Evolutionary conservation across 2,329 filamentous ascomycete genomes (phyloP).

Genomic region (Capronia epimyces): DNA sequence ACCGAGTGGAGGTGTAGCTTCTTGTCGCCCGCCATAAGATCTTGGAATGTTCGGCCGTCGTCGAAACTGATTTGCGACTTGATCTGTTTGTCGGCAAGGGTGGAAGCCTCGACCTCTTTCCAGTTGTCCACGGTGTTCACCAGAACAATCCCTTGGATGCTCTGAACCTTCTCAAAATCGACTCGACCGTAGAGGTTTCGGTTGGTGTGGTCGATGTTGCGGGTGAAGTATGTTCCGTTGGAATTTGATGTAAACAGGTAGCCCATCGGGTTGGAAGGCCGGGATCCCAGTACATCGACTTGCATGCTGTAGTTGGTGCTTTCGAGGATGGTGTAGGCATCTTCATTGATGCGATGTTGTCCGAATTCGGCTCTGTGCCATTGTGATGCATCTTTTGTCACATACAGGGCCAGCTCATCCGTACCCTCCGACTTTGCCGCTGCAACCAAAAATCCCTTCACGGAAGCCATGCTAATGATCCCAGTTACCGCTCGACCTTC

Average conservation of each 20-base stretch:
- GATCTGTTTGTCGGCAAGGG: slow-evolving; percentile 58
- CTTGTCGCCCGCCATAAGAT: slow-evolving; percentile 61
- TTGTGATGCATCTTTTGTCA: slow-evolving; percentile 72
- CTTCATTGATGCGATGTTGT: slow-evolving; percentile 75
- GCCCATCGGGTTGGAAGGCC: slow-evolving; percentile 66
- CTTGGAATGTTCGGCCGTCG: slow-evolving; percentile 79
- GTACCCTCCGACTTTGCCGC: slow-evolving; percentile 74
- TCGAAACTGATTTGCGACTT: slow-evolving; percentile 87
- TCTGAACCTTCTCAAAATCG: slow-evolving; percentile 90
- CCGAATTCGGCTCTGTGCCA: slow-evolving; percentile 93
- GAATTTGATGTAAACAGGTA: slow-evolving; percentile 93
- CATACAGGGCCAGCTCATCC: slow-evolving; percentile 85
- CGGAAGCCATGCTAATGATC: slow-evolving; percentile 71
- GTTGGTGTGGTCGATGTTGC: slow-evolving; percentile 89
- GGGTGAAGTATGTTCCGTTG: slow-evolving; percentile 91
- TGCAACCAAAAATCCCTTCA: slow-evolving; percentile 81
- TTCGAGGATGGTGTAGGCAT: slow-evolving; percentile 87
- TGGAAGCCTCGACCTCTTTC: slow-evolving; percentile 59
- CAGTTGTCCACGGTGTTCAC: slow-evolving; percentile 87
- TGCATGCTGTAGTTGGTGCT: slow-evolving; percentile 98
- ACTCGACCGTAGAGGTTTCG: slow-evolving; percentile 69
- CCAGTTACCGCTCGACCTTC: slow-evolving; percentile 69
- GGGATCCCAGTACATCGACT: slow-evolving; percentile 77
- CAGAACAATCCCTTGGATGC: slow-evolving; percentile 86
- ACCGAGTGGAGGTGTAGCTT: slow-evolving; percentile 86